Evolutionary conservation across 768 basidiomycete species (phyloP).

Genomic region (Cystobasidium tubakii): DNA sequence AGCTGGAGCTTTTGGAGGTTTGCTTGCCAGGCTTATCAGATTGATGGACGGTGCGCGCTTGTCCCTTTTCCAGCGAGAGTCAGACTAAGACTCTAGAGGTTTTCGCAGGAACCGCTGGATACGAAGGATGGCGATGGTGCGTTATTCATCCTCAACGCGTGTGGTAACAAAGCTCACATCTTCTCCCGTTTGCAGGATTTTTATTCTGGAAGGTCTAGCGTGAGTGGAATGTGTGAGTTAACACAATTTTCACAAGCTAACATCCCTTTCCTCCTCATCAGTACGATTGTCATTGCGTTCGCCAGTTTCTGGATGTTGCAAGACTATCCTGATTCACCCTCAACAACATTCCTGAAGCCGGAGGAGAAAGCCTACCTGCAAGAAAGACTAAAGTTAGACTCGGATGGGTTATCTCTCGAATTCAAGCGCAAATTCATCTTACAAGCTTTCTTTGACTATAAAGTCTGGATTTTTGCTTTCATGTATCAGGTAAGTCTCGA

Average conservation of each 20-base stretch:
- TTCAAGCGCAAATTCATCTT: constrained; percentile 23
- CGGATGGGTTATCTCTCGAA: constrained; percentile 56
- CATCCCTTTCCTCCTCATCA: constrained; percentile 54
- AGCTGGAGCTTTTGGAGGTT: constrained; percentile 54
- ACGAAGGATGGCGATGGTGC: constrained; percentile 59
- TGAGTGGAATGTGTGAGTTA: background rate
- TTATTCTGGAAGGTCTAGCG: constrained; percentile 43
- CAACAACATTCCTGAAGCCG: constrained; percentile 68
- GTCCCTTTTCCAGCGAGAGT: too few relatives aligned
- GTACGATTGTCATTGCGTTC: constrained; percentile 62
- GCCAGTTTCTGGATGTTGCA: constrained; percentile 71
- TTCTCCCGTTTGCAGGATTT: constrained; percentile 51
- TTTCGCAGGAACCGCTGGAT: constrained; percentile 45
- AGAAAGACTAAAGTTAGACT: constrained; percentile 72
- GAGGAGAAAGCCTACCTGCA: constrained; percentile 60
- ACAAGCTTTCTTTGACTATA: constrained; percentile 15
- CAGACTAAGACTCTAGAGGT: constrained; percentile 64
- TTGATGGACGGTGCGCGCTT: constrained; percentile 56
- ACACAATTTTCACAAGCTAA: background rate
- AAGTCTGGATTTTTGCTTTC: constrained; percentile 22
- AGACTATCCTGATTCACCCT: constrained; percentile 78
- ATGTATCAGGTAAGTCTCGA: constrained; percentile 8
- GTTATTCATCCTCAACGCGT: constrained; percentile 59
- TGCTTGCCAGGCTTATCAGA: constrained; percentile 59
- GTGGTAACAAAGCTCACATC: constrained; percentile 72